Conservation (phyloP, 2,329 filamentous ascomycete species). For the Pyrenophora tritici-repentis region DNA sequence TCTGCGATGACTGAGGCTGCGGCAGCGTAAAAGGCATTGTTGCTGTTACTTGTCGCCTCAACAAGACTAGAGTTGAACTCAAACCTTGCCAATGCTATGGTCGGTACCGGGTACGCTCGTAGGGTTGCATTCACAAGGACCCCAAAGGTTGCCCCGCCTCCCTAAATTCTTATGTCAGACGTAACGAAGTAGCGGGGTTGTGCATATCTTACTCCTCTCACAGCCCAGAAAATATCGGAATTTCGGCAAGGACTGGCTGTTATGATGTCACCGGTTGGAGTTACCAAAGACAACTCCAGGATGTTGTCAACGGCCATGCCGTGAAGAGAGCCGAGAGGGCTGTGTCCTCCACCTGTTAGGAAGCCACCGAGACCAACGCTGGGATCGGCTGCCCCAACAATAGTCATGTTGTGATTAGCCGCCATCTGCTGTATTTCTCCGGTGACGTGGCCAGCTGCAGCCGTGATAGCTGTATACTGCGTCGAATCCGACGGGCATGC, state of each 20-base stretch:
- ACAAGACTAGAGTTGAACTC: no score
- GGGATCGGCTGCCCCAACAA: background rate
- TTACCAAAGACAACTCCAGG: background rate
- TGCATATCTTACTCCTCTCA: background rate
- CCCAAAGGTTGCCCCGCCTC: background rate
- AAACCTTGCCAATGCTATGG: no score
- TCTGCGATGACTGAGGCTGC: no score
- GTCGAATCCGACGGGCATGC: background rate
- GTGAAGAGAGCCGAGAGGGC: background rate
- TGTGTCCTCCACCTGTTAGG: background rate
- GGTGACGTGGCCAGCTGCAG: background rate
- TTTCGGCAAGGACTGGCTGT: background rate
- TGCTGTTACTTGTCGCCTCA: no score
- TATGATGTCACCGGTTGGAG: background rate
- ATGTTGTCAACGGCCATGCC: background rate
- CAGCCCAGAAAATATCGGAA: background rate
- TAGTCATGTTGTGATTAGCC: background rate
- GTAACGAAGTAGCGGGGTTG: background rate
- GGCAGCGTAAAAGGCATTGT: no score
- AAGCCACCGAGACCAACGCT: background rate
- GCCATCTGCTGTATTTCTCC: background rate
- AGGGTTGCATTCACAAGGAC: background rate
- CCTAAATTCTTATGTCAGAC: background rate
- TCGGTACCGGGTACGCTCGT: no score
- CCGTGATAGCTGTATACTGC: background rate